Conservation (phyloP, 129 eudicot species). For the Saposhnikovia divaricata region DNA sequence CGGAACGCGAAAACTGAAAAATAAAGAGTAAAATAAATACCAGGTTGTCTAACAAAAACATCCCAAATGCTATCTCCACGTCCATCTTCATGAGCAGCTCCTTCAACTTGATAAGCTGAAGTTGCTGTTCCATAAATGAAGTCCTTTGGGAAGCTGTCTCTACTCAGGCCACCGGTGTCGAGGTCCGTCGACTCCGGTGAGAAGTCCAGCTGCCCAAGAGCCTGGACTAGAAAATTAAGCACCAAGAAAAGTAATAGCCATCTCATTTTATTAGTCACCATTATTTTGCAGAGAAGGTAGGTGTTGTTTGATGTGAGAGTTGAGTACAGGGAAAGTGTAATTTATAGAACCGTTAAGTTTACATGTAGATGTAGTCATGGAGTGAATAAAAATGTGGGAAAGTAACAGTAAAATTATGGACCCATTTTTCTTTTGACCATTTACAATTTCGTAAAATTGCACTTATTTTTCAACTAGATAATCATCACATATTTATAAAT, state of each 20-base stretch:
- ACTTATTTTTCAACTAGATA: no score
- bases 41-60: conserved; percentile 57
- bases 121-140: conserved; percentile 88
- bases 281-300: background rate
- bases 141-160: conserved; percentile 60
- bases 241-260: background rate
- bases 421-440: no score
- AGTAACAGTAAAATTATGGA: no score
- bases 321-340: background rate
- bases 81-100: conserved; percentile 69
- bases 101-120: conserved; percentile 91
- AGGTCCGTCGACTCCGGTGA: conserved; percentile 1
- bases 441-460: no score
- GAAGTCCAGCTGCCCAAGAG: background rate
- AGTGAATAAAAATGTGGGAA: no score
- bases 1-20: background rate
- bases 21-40: conserved; percentile 10
- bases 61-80: conserved; percentile 96
- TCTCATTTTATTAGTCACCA: background rate
- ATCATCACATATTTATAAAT: no score
- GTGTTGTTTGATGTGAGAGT: background rate
- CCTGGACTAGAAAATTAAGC: background rate
- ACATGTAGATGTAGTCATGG: background rate
- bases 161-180: conserved; percentile 27
- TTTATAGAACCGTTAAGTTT: background rate